Conservation (phyloP, 139 green algal genomes). For the Mychonastes homosphaera region DNA sequence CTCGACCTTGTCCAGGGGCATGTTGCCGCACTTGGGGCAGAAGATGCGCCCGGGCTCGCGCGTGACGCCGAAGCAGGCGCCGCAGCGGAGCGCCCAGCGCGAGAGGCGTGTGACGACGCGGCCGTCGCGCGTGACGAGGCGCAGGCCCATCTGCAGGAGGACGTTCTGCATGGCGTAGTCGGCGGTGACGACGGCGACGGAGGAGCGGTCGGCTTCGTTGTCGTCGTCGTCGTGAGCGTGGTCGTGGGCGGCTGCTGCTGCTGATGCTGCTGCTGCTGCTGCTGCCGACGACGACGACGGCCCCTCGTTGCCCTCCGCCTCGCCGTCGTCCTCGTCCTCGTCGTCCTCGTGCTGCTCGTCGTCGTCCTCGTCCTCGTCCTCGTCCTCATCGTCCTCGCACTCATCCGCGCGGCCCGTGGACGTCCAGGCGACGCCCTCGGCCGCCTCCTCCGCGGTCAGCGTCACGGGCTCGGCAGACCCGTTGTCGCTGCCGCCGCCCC, state of each 20-base stretch:
- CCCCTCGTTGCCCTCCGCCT: not conserved
- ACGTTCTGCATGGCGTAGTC: constrained; percentile 99
- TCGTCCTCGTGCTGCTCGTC: constrained; percentile 13
- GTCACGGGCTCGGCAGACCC: too few species aligned
- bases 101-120: constrained; percentile 51
- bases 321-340: constrained; percentile 4
- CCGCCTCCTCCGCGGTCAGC: too few species aligned
- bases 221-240: not conserved
- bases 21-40: constrained; percentile 88
- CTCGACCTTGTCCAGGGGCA: constrained; percentile 71
- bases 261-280: constrained; percentile 3
- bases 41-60: constrained; percentile 70
- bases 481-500: not conserved
- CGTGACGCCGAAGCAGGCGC: constrained; percentile 63
- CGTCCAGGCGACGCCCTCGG: not conserved
- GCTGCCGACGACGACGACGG: constrained; percentile 1
- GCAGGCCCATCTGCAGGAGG: constrained; percentile 82
- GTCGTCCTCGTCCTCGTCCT: not conserved
- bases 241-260: constrained; percentile 4
- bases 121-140: constrained; percentile 65
- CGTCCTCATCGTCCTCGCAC: constrained; percentile 8
- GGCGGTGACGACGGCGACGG: constrained; percentile 64
- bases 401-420: not conserved
- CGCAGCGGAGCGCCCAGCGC: constrained; percentile 74
- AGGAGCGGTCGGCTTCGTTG: constrained; percentile 14